A percentile compares a stretch with the other conserved stretches of the same genome.
Conservation (phyloP, 495 filamentous ascomycete genomes). For the Neurospora sp. region DNA sequence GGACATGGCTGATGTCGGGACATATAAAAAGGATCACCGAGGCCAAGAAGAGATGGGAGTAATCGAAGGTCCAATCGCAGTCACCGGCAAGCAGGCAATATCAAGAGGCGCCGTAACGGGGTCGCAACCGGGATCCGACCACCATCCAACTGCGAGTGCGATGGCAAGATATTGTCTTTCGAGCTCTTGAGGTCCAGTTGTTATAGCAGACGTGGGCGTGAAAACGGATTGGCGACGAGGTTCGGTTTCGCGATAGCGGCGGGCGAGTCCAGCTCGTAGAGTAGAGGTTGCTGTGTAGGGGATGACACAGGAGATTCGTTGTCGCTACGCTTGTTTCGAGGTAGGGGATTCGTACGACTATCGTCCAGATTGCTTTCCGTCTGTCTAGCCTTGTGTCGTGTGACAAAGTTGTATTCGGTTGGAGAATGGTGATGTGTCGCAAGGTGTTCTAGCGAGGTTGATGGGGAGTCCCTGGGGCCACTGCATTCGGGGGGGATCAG, state of each 20-base stretch:
- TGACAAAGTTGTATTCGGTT: neutral
- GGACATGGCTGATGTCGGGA: conserved; percentile 51
- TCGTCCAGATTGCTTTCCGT: neutral
- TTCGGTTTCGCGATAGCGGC: neutral
- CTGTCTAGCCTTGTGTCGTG: neutral
- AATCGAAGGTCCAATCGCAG: neutral
- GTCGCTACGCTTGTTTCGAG: neutral
- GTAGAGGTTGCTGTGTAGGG: neutral
- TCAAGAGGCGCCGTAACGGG: neutral
- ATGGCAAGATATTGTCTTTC: neutral
- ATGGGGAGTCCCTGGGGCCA: neutral
- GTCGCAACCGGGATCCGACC: neutral
- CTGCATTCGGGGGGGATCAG: neutral
- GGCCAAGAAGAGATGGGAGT: neutral
- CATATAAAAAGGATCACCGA: neutral
- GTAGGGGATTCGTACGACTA: neutral
- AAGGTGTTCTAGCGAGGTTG: neutral
- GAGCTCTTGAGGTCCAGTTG: neutral
- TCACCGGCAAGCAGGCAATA: neutral
- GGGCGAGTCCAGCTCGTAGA: neutral
- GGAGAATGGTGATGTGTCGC: neutral
- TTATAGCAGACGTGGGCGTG: neutral
- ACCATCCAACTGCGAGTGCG: neutral
- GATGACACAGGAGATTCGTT: neutral
- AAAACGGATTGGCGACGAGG: neutral